Conservation (phyloP, 805 yeast species). For the Suhomyces faveliae region DNA sequence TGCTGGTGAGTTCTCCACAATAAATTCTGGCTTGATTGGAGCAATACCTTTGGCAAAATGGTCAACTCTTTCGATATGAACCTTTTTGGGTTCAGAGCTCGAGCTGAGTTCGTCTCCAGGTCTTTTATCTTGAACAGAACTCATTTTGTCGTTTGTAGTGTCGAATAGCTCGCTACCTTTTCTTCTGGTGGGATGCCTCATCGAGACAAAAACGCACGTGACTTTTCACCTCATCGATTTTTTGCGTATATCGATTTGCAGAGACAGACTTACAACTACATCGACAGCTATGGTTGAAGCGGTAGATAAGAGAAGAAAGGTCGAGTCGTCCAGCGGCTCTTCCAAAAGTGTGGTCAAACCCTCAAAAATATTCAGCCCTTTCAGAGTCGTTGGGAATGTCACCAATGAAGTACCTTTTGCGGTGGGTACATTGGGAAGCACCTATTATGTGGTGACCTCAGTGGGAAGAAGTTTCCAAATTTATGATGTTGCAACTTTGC, state of each 20-base stretch:
- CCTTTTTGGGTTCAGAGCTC: conserved; percentile 17
- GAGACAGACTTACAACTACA: background rate
- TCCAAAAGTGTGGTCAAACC: conserved; percentile 13
- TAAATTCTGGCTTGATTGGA: conserved; percentile 68
- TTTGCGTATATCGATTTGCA: background rate
- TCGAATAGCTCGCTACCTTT: background rate
- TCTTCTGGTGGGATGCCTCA: background rate
- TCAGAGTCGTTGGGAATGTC: conserved; percentile 85
- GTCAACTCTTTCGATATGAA: conserved; percentile 18
- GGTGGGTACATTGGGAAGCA: conserved; percentile 81
- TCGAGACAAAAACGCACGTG: background rate
- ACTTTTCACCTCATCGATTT: conserved; percentile 3
- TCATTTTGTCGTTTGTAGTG: background rate
- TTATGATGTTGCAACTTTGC: conserved; percentile 85
- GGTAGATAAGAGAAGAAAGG: conserved; percentile 34
- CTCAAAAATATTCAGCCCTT: conserved; percentile 71
- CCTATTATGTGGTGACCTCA: conserved; percentile 83
- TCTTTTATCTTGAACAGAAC: conserved; percentile 13
- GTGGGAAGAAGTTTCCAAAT: conserved; percentile 91
- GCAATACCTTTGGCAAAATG: conserved; percentile 62
- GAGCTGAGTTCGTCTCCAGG: conserved; percentile 15
- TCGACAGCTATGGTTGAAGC: conserved; percentile 19
- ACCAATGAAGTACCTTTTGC: conserved; percentile 84
- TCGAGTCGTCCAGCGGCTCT: conserved; percentile 6
- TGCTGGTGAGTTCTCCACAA: conserved; percentile 47